A percentile compares a stretch with the other conserved stretches of the same genome.
Conservation (phyloP, 2,329 filamentous ascomycete genomes). For the Colletotrichum chlorophyti region DNA sequence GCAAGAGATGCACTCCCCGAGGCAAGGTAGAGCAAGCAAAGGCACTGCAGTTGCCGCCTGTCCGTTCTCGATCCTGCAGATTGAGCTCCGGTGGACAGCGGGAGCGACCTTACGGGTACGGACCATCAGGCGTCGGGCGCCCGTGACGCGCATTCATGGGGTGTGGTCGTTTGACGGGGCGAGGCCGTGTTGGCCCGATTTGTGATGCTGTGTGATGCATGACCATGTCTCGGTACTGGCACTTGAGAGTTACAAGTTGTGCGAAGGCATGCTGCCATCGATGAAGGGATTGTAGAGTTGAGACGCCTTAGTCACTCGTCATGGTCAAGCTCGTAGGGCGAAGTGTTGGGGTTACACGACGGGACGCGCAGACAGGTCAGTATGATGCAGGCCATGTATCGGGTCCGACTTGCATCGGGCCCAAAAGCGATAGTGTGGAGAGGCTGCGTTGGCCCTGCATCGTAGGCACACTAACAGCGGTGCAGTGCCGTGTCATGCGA, state of each 20-base stretch:
- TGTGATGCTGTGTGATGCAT: conserved; percentile 7
- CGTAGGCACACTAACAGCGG: no score
- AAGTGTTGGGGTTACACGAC: conserved; percentile 21
- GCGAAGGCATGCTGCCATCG: conserved; percentile 7
- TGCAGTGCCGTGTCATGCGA: conserved; percentile 12
- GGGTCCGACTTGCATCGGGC: conserved; percentile 18
- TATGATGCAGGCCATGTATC: conserved; percentile 22
- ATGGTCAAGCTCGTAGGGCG: no score
- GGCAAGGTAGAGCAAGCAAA: conserved; percentile 2
- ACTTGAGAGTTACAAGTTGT: not conserved
- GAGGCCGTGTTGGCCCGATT: not conserved
- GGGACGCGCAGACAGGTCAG: conserved; percentile 1
- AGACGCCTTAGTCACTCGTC: no score
- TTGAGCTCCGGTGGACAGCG: conserved; percentile 4
- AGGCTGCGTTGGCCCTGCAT: conserved; percentile 19
- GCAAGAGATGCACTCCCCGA: not conserved
- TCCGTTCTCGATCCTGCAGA: no score
- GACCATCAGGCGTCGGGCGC: conserved; percentile 6
- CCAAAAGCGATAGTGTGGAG: conserved; percentile 8
- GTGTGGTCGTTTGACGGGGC: not conserved
- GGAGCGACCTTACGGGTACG: conserved; percentile 5
- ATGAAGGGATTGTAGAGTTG: no score
- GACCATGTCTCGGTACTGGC: conserved; percentile 7
- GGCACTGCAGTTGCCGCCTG: no score
- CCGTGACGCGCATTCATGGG: not conserved